Evolutionary conservation across 2,329 filamentous ascomycete species (phyloP), one percentile per base, ranked within the genome.

Genomic region (Dactylellina haptotyla): DNA sequence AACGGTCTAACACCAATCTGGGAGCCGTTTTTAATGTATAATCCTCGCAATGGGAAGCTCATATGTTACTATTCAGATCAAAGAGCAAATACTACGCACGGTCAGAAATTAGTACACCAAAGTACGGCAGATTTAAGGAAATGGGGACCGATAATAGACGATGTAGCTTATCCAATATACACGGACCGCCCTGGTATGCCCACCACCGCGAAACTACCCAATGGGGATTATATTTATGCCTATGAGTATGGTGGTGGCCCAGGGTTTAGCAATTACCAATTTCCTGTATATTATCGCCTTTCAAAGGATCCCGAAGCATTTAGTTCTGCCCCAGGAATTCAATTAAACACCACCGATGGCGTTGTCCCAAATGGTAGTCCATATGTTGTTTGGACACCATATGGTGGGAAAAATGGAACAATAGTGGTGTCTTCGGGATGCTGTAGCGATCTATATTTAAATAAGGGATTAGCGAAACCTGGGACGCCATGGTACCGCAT

Each of bases 11-110:
- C 87, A 0, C 88, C 89, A 0, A 87, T 92, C 18, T 92, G 89
- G 89, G 90, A 92, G 79, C 89, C 89, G 0, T 90, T 89, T 79
- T 80, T 91, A 43, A 78, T 87, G 79, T 81, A 67, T 72, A 84
- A 84, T 79, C 82, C 84, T 46, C 84, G 88, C 79, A 81, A 89
- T 64, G 83, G 85, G 59, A 82, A 86, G 57, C 81, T 91, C 16
- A 84, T 91, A 34, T 82, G 85, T 77, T 91, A 90, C 82, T 91
- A 91, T 81, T 88, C 88, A 1, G 89, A 91, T 79, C 89, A 91
- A 79, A 85, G 89, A 34, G 53, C 53, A 18, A 88, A 88, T 75
- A 84, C 87, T 75, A 82, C 82, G 1, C 83, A 91, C 77, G 89
- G 89, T 16, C 89, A 91, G 80, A 90, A 90, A 78, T 83, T 91